A percentile compares a stretch with the other conserved stretches of the same genome.
Evolutionary conservation across 2,329 filamentous ascomycete genomes (phyloP).

Genomic region (Celoporthe dispersa): DNA sequence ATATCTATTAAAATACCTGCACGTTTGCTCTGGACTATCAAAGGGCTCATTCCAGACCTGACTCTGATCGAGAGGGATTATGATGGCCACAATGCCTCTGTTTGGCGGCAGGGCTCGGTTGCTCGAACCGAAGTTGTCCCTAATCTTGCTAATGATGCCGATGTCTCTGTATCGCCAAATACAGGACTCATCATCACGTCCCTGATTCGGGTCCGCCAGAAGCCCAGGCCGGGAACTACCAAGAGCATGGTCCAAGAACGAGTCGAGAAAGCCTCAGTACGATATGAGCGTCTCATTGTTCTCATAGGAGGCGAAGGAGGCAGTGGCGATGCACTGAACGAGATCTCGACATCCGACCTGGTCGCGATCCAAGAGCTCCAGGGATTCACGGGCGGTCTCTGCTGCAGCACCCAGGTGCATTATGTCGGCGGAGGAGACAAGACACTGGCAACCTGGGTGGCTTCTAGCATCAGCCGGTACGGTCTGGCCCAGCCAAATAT

Average conservation of each 20-base stretch:
- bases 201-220: slow-evolving; percentile 74
- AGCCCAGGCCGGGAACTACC: slow-evolving; percentile 60
- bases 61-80: slow-evolving; percentile 38
- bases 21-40: slow-evolving; percentile 29
- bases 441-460: slow-evolving; percentile 59
- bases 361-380: slow-evolving; percentile 54
- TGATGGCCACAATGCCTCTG: slow-evolving; percentile 31
- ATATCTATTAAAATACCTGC: slow-evolving; percentile 34
- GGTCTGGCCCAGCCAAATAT: slow-evolving; percentile 35
- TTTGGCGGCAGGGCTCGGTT: slow-evolving; percentile 33
- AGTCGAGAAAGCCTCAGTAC: slow-evolving; percentile 54
- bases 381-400: slow-evolving; percentile 50
- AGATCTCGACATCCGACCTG: slow-evolving; percentile 47
- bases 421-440: slow-evolving; percentile 56
- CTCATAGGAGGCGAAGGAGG: slow-evolving; percentile 63
- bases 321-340: slow-evolving; percentile 44
- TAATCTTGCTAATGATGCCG: slow-evolving; percentile 62
- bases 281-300: slow-evolving; percentile 72
- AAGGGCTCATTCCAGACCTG: slow-evolving; percentile 34
- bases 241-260: slow-evolving; percentile 57
- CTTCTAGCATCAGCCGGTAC: slow-evolving; percentile 55
- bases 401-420: slow-evolving; percentile 44
- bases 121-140: slow-evolving; percentile 37
- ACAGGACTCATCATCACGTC: slow-evolving; percentile 73
- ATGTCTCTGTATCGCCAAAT: slow-evolving; percentile 71